Evolutionary conservation across 176 grass and related monocot genomes (phyloP).

Genomic region (Eragrostis nindensis): DNA sequence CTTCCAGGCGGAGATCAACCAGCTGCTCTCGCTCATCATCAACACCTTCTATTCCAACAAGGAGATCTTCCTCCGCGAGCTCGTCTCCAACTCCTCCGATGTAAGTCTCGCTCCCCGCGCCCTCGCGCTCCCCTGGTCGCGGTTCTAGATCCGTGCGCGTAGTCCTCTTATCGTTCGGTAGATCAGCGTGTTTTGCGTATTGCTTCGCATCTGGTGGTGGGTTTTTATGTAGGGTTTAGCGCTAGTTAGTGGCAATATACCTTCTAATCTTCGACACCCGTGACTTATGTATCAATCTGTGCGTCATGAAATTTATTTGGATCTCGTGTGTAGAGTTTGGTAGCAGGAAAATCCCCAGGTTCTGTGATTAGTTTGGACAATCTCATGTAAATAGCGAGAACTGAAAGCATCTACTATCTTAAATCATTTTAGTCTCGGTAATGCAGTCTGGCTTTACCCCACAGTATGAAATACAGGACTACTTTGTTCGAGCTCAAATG

Average conservation of each 20-base stretch:
- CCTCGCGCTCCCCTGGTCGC: background rate
- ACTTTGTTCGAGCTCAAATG: too few relatives aligned
- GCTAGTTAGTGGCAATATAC: background rate
- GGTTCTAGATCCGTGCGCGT: background rate
- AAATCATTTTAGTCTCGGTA: background rate
- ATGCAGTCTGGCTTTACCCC: too few relatives aligned
- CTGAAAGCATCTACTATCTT: too few relatives aligned
- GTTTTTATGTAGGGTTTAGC: slow-evolving; percentile 7
- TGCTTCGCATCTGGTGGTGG: background rate
- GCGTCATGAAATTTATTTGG: too few relatives aligned
- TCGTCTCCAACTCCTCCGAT: slow-evolving; percentile 94
- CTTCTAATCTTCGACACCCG: background rate
- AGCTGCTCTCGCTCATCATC: slow-evolving; percentile 91
- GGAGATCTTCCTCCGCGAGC: slow-evolving; percentile 97
- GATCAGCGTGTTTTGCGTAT: background rate
- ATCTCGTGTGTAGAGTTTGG: too few relatives aligned
- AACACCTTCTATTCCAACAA: slow-evolving; percentile 99
- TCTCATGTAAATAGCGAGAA: background rate
- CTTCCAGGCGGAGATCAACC: slow-evolving; percentile 98
- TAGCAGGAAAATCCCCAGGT: too few relatives aligned
- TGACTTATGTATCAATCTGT: background rate
- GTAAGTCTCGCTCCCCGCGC: slow-evolving; percentile 23
- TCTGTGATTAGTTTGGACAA: background rate
- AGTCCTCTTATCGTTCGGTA: background rate
- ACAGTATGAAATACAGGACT: too few relatives aligned